Evolutionary conservation across 495 filamentous ascomycete genomes (phyloP).

Genomic region (Pyrenula aspistea): DNA sequence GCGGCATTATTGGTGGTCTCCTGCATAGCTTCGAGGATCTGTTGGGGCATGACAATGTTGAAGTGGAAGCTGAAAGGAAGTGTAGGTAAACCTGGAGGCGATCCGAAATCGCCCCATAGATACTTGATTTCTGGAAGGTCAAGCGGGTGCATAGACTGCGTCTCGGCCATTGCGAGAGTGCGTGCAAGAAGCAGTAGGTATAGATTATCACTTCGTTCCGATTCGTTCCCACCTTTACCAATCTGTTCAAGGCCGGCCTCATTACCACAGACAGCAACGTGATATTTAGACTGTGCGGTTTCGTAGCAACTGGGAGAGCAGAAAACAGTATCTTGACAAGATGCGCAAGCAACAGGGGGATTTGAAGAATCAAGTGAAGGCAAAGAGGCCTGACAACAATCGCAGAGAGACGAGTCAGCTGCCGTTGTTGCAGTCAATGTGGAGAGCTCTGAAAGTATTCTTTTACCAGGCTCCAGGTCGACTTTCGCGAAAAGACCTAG

Average conservation of each 20-base stretch:
- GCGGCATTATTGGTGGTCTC: neutral
- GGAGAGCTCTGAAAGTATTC: conserved; percentile 67
- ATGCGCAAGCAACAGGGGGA: conserved; percentile 48
- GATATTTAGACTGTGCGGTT: conserved; percentile 62
- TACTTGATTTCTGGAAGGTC: conserved; percentile 77
- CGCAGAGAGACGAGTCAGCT: conserved; percentile 68
- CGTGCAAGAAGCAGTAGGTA: conserved; percentile 72
- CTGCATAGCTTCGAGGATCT: conserved; percentile 75
- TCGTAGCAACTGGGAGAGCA: conserved; percentile 65
- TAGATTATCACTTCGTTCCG: conserved; percentile 60
- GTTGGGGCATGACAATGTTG: conserved; percentile 71
- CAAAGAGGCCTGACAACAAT: conserved; percentile 68
- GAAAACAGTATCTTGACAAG: conserved; percentile 77
- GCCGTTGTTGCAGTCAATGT: conserved; percentile 74
- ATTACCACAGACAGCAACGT: conserved; percentile 74
- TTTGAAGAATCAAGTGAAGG: conserved; percentile 41
- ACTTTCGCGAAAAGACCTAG: conserved; percentile 81
- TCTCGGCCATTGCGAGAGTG: conserved; percentile 71
- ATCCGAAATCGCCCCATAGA: conserved; percentile 77
- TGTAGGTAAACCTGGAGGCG: conserved; percentile 7
- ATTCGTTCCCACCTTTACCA: conserved; percentile 58
- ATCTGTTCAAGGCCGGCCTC: conserved; percentile 63
- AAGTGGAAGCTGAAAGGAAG: conserved; percentile 84
- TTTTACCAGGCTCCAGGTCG: conserved; percentile 64
- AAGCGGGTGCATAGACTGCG: conserved; percentile 72